Evolutionary conservation across 139 green algal species (phyloP), one percentile per base, ranked within the genome.

Genomic region (Coelastrella sp.): DNA sequence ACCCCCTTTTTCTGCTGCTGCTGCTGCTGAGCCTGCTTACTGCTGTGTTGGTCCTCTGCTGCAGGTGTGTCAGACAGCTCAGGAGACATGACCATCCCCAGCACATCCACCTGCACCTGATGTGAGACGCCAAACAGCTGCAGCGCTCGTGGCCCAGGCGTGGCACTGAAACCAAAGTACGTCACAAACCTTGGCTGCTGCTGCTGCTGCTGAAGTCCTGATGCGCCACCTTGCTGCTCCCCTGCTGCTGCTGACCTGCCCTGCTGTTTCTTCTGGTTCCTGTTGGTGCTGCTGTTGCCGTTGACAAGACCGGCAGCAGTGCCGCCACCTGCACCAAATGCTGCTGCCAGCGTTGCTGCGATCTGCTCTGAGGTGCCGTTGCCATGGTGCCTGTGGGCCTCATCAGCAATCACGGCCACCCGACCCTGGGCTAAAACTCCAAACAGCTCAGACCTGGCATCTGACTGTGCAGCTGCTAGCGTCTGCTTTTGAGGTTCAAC

Each of bases 351-450:
- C 25, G 92, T 83, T 12, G 70, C 59, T 24, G 90, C 35, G 7
- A 93, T 92, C 72, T 92, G 88, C 49, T 93, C 90, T 12, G 87
- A 83, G 14, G 85, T 92, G 61, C 84, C 78, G 25, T 81, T 84
- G n/a, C 90, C 92, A 76, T 94, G 92, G 73, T 93, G 90, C 25
- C 92, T 84, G 75, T 94, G 92, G 12, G 92, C 92, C 85, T 94
- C 92, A 68, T 94, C 92, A 22, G 90, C 90, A 17, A 94, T 90
- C 15, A 94, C 58, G 7, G 92, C 92, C 5, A 94, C 87, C n/a
- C 92, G 72, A 56, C 78, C 75, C 19, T 80, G 70, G 7, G 61
- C 74, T 24, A 88, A n/a, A 35, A 81, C 49, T 24, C 20, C 24
- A 7, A 61, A 17, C 66, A 79, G 49, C 58, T 68, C 20, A 80